Conservation (phyloP, 176 grass and related monocot species). For the Aegilops tauschii region DNA sequence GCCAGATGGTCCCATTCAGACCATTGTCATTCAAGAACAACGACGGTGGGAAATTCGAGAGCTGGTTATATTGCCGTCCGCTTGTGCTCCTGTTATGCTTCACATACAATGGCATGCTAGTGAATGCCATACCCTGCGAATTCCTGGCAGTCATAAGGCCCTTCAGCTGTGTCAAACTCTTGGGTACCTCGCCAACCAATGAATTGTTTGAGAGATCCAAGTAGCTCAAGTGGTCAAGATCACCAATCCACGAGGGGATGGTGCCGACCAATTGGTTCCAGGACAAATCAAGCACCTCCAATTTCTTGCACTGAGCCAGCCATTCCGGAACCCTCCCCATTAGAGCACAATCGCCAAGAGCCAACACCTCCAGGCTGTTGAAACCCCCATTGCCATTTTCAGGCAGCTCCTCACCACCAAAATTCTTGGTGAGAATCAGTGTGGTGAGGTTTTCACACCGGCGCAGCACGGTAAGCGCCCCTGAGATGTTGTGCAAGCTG, state of each 20-base stretch:
- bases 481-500: slow-evolving; percentile 76
- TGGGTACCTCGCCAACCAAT: slow-evolving; percentile 59
- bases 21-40: slow-evolving; percentile 77
- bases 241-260: slow-evolving; percentile 58
- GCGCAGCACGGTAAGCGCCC: slow-evolving; percentile 42
- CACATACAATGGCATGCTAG: slow-evolving; percentile 75
- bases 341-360: slow-evolving; percentile 75
- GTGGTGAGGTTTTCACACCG: slow-evolving; percentile 73
- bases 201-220: slow-evolving; percentile 96
- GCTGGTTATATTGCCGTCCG: slow-evolving; percentile 85
- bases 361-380: slow-evolving; percentile 68
- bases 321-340: slow-evolving; percentile 63
- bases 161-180: slow-evolving; percentile 76
- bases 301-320: slow-evolving; percentile 59
- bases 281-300: slow-evolving; percentile 94
- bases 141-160: slow-evolving; percentile 48
- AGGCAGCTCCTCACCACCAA: slow-evolving; percentile 67
- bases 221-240: slow-evolving; percentile 72
- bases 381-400: slow-evolving; percentile 31
- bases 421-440: slow-evolving; percentile 88
- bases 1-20: slow-evolving; percentile 72
- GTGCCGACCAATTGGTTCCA: slow-evolving; percentile 76
- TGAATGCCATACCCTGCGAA: slow-evolving; percentile 37
- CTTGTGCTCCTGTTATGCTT: slow-evolving; percentile 82
- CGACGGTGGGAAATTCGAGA: slow-evolving; percentile 87